Evolutionary conservation across 805 yeast genomes (phyloP), one percentile per base, ranked within the genome.

Genomic region (Blastobotrys muscicola): DNA sequence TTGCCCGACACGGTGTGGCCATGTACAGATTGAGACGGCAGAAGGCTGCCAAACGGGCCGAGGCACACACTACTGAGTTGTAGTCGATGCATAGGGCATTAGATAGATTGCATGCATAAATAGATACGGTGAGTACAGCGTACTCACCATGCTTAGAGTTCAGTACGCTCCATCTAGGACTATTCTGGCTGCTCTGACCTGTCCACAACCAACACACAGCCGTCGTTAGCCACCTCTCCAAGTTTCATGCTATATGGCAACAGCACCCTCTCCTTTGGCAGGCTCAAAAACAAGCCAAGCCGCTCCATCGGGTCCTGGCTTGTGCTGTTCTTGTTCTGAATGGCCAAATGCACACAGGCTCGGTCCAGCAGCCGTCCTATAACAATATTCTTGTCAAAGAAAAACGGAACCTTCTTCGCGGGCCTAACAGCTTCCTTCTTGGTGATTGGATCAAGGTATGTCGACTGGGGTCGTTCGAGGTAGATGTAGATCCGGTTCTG

Each of bases 401-500:
- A 59, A 42, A 57, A 47, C 5, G 55, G 49, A 34, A 46, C 39
- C 11, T 40, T 47, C 42, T 55, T 57, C n/a, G 45, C 49, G 0
- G 60, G 56, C 20, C 58, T 47, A 23, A 38, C 35, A 8, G 44
- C 40, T 14, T 29, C 26, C 20, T 35, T 43, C 7, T 46, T 38
- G 8, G 58, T 47, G 15, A 56, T 37, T 4, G 49, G 45, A 38
- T 56, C 59, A 9, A 29, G 36, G 38, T 48, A 49, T 4, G 38
- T 38, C 31, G 44, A 39, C 15, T 45, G 45, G 1, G 59, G 58
- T 5, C 62, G 53, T 34, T 42, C 43, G 29, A 60, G 26, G 35
- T 47, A 58, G 33, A 64, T 44, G 47, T 67, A 65, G 0, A 62
- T 46, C 23, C 72, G 52, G 43, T 65, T 62, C 3, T 45, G 47